phyloP scores from a whole-genome alignment of 495 filamentous ascomycete species.

The Penicillium angulare region DNA sequence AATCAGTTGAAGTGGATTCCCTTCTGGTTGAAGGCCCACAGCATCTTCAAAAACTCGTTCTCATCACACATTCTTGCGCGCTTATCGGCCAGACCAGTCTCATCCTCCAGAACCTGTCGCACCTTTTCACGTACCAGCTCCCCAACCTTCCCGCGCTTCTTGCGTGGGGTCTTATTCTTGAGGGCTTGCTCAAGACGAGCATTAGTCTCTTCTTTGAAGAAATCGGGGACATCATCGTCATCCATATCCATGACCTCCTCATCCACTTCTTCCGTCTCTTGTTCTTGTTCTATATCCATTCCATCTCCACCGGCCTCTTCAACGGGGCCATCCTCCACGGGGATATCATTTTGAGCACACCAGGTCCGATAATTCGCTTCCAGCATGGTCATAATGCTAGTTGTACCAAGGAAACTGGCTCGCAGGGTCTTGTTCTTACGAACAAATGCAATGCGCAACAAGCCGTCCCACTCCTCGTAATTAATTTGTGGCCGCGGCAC shows the following conservation, averaged over 20 bases:
- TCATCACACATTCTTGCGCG: constrained; percentile 83
- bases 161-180: constrained; percentile 52
- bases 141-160: constrained; percentile 72
- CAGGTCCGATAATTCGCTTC: constrained; percentile 85
- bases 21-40: constrained; percentile 82
- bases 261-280: constrained; percentile 30
- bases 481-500: constrained; percentile 78
- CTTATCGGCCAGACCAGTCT: constrained; percentile 75
- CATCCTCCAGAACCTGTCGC: constrained; percentile 71
- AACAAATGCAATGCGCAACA: constrained; percentile 81
- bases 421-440: constrained; percentile 75
- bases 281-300: constrained; percentile 45
- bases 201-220: constrained; percentile 69
- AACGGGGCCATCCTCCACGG: constrained; percentile 66
- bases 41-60: constrained; percentile 77
- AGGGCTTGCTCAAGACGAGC: constrained; percentile 39
- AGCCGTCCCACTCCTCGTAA: constrained; percentile 93
- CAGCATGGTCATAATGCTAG: constrained; percentile 74
- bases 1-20: constrained; percentile 86
- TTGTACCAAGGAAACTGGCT: constrained; percentile 70
- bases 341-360: constrained; percentile 79
- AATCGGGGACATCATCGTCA: constrained; percentile 63
- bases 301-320: constrained; percentile 41
- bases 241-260: constrained; percentile 56
- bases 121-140: constrained; percentile 81